These are phyloP conservation scores for Xylariaceae sp. DNA, from an alignment of 2,329 filamentous ascomycete genomes.

Conservation along the genomic window DNA sequence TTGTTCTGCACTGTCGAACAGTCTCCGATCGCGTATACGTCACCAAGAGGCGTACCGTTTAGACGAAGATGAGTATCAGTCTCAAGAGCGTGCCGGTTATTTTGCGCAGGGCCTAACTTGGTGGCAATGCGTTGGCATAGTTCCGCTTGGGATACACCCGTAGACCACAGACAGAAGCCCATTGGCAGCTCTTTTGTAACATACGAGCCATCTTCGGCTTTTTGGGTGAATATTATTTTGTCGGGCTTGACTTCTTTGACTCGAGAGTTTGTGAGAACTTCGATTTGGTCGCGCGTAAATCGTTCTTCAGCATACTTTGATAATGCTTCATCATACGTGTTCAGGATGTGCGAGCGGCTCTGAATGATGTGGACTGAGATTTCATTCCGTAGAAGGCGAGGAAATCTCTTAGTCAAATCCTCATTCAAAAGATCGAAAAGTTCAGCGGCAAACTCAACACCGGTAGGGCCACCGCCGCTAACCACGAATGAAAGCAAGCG, in stretches of 20 bases:
- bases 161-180: constrained; percentile 98
- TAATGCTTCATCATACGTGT: constrained; percentile 95
- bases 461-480: constrained; percentile 92
- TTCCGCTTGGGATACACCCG: constrained; percentile 86
- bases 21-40: constrained; percentile 96
- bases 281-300: constrained; percentile 89
- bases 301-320: constrained; percentile 91
- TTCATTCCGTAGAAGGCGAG: constrained; percentile 90
- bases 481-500: constrained; percentile 94
- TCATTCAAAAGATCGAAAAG: constrained; percentile 96
- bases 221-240: constrained; percentile 88
- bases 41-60: constrained; percentile 85
- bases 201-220: constrained; percentile 72
- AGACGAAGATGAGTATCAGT: constrained; percentile 93
- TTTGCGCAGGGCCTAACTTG: constrained; percentile 79
- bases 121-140: constrained; percentile 78
- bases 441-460: constrained; percentile 97
- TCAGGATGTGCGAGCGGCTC: constrained; percentile 91
- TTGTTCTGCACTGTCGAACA: constrained; percentile 98
- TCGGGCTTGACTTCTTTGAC: constrained; percentile 88
- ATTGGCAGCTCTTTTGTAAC: constrained; percentile 93
- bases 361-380: constrained; percentile 98
- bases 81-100: constrained; percentile 89
- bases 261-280: constrained; percentile 89
- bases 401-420: constrained; percentile 83